Base-by-base conservation (phyloP, 176 grass and related monocot genomes). In the Luzula sylvatica region DNA sequence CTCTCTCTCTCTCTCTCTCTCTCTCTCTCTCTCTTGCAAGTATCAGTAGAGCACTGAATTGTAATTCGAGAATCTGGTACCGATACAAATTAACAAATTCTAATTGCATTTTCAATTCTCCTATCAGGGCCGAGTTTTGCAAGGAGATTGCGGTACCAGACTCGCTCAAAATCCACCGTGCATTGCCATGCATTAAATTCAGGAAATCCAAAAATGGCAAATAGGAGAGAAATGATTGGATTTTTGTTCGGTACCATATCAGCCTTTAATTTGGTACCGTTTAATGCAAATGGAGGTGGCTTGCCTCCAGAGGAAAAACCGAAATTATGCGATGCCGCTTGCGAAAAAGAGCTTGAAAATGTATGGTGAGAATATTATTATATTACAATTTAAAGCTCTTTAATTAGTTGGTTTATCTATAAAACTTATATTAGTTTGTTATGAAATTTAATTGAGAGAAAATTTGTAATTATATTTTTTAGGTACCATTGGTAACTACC, bases 221-320 rank as follows among this genome's bases (percentile, higher is more conserved):
- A 58, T 4, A 56, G 90, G 68, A 72, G 84, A 57, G 61, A 67
- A 38, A 30, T 68, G 20, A 14, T 86, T 50, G 77, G 81, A n/a
- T 67, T 67, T 8, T 62, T 50, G 16, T 57, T 81, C 3, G 67
- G 42, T n/a, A 35, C 30, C 30, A 54, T 65, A 5, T 56, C 90
- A 1, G 53, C 65, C 11, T 26, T 82, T 2, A 73, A 66, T 11
- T 26, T 86, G 18, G 29, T 53, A 2, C 14, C 48, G 5, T 24
- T 65, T 28, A 57, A 73, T 19, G 75, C 71, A 6, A 18, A 71
- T 60, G 92, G 80, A 48, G 85, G 29, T 7, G 92, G 84, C n/a
- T 70, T 96, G 81, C 92, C 85, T 4, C 84, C 78, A n/a, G 92
- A 89, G 71, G 77, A 96, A 66, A 96, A 96, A 54, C 85, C 84